Evolutionary conservation across 192 early-diverging fungal genomes (phyloP).

Genomic region (Coemansia asiatica): DNA sequence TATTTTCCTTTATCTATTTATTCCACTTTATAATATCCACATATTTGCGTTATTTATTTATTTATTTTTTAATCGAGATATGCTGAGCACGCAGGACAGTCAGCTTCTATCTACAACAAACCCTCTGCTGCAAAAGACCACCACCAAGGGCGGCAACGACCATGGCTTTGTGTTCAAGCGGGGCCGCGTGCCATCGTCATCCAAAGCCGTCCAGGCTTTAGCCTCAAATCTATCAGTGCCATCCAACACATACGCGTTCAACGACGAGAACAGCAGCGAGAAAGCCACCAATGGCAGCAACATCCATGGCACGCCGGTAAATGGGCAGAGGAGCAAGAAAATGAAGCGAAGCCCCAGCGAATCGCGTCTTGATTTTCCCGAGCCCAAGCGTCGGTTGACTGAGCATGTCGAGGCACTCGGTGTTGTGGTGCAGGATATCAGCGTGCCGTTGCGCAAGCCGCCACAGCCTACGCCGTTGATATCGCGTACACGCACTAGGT

Average conservation of each 20-base stretch:
- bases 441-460: constrained; percentile 32
- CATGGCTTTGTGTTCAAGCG: constrained; percentile 51
- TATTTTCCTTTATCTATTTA: too few relatives aligned
- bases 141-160: constrained; percentile 30
- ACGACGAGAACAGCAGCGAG: not conserved
- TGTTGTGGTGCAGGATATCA: constrained; percentile 29
- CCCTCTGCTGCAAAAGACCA: not conserved
- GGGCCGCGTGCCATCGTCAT: constrained; percentile 6
- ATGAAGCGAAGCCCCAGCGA: not conserved
- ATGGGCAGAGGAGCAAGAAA: not conserved
- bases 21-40: too few relatives aligned
- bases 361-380: constrained; percentile 34
- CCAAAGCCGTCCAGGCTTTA: not conserved
- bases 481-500: constrained; percentile 33
- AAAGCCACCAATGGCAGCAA: not conserved
- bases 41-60: not conserved
- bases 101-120: constrained; percentile 3
- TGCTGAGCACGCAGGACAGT: not conserved
- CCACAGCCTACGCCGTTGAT: constrained; percentile 50
- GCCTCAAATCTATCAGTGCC: not conserved
- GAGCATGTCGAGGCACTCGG: not conserved
- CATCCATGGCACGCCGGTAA: not conserved
- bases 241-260: not conserved
- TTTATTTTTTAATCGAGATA: not conserved
- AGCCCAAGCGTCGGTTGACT: constrained; percentile 38